A percentile compares a stretch with the other conserved stretches of the same genome.
phyloP scores from a whole-genome alignment of 2,329 filamentous ascomycete genomes.

The Fusarium mundagurra region DNA sequence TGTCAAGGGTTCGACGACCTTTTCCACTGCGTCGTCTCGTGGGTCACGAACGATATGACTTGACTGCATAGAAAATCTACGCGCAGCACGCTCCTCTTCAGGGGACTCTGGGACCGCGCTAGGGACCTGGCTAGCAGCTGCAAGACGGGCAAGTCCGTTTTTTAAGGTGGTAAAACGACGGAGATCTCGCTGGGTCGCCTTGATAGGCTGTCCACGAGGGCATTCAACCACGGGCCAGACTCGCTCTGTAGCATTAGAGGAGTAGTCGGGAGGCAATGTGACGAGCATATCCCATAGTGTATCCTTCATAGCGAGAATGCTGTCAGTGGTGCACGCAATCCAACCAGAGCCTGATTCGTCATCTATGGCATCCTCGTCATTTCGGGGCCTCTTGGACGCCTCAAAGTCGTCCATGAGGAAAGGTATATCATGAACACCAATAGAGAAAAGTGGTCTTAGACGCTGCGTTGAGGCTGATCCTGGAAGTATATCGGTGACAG shows the following conservation, averaged over 20 bases:
- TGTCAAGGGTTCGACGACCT: slow-evolving; percentile 69
- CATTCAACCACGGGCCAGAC: slow-evolving; percentile 81
- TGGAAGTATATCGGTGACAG: slow-evolving; percentile 75
- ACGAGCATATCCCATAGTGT: slow-evolving; percentile 91
- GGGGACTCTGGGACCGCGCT: slow-evolving; percentile 44
- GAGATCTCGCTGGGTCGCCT: slow-evolving; percentile 90
- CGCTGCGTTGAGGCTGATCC: slow-evolving; percentile 69
- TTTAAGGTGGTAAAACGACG: slow-evolving; percentile 79
- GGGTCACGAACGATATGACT: slow-evolving; percentile 47
- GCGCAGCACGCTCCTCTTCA: slow-evolving; percentile 38
- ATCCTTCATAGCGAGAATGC: slow-evolving; percentile 86
- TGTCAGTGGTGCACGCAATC: slow-evolving; percentile 96
- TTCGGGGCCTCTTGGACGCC: slow-evolving; percentile 52
- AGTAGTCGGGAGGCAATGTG: slow-evolving; percentile 75
- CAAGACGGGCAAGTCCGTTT: slow-evolving; percentile 66
- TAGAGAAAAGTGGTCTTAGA: slow-evolving; percentile 85
- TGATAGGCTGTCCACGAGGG: slow-evolving; percentile 71
- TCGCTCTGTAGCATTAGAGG: slow-evolving; percentile 66
- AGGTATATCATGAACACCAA: slow-evolving; percentile 93
- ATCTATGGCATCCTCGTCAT: slow-evolving; percentile 50
- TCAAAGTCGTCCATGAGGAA: slow-evolving; percentile 73
- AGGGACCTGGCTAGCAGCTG: slow-evolving; percentile 32
- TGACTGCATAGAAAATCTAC: slow-evolving; percentile 44
- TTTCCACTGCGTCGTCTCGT: slow-evolving; percentile 61
- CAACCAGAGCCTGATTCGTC: slow-evolving; percentile 72